Evolutionary conservation across 2,329 filamentous ascomycete genomes (phyloP), one percentile per base, ranked within the genome.

Genomic region (Colletotrichum orbiculare): DNA sequence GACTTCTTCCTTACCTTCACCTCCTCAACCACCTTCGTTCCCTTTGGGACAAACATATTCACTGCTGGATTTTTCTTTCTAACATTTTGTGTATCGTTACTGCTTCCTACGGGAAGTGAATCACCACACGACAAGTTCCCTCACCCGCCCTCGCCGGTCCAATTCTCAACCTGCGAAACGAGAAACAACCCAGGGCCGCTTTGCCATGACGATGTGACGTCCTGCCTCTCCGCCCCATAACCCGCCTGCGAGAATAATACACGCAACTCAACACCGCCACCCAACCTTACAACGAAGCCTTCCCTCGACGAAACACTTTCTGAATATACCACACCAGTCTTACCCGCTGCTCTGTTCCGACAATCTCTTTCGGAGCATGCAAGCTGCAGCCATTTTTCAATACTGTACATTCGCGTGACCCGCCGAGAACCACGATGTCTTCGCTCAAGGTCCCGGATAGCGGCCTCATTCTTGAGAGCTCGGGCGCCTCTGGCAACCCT

Each of bases 381-480:
- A 39, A 64, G 43, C 42, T 60, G 60, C 64, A 47, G 46, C 49
- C 60, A 34, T 17, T 43, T 13, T 34, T 38, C 48, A 46, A 64
- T 35, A 41, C 53, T 41, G 37, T 42, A 38, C 17, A 64, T 64
- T 60, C 49, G 49, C 59, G 50, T 64, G 60, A 64, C 38, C 59
- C 41, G 35, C 37, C 45, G 54, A 54, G 39, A 66, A 47, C 50
- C 71, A 79, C 69, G 59, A 87, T 87, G 84, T 79, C 83, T 73
- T 79, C 80, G 66, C 81, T 89, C 73, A 78, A 81, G 69, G 81
- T 90, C 66, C 85, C 86, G 71, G 84, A 87, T 68, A 76, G 79
- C 70, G 87, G 87, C 77, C 78, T 89, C 74, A 76, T 82, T 73
- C 79, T 89, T 75, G 84, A 85, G 72, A 81, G 82, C 76, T 79